phyloP scores from a whole-genome alignment of 2,329 filamentous ascomycete genomes.

The Paraconiothyrium sp. region DNA sequence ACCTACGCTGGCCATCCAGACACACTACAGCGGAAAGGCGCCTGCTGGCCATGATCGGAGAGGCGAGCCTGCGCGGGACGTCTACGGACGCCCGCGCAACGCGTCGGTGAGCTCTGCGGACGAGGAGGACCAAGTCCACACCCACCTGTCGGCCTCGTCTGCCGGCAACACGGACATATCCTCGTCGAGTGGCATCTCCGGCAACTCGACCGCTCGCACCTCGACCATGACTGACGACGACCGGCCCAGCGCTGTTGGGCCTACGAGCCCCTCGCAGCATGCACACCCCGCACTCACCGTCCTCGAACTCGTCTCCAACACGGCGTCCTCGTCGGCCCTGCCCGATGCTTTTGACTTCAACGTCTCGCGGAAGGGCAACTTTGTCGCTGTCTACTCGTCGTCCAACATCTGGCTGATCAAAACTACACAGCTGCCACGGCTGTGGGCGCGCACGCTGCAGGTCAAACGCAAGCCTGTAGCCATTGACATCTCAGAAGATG shows the following conservation, averaged over 20 bases:
- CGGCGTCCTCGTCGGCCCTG: slow-evolving; percentile 50
- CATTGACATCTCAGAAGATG: slow-evolving; percentile 82
- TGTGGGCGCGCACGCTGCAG: slow-evolving; percentile 49
- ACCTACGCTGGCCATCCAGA: slow-evolving; percentile 29
- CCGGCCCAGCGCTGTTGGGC: slow-evolving; percentile 26
- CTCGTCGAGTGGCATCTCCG: slow-evolving; percentile 40
- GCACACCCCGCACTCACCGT: slow-evolving; percentile 45
- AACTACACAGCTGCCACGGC: slow-evolving; percentile 45
- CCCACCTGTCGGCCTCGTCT: slow-evolving; percentile 44
- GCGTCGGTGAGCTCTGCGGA: slow-evolving; percentile 35
- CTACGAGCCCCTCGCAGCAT: slow-evolving; percentile 35
- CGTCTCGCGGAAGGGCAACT: slow-evolving; percentile 48
- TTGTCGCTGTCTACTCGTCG: slow-evolving; percentile 49
- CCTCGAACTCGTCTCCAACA: slow-evolving; percentile 50
- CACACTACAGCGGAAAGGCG: slow-evolving; percentile 36
- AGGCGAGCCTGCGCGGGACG: slow-evolving; percentile 9
- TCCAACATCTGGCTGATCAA: slow-evolving; percentile 52
- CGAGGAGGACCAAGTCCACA: slow-evolving; percentile 35
- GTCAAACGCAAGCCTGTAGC: slow-evolving; percentile 58
- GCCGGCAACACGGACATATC: slow-evolving; percentile 37
- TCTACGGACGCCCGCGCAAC: slow-evolving; percentile 24
- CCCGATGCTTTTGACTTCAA: slow-evolving; percentile 50
- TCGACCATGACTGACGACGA: slow-evolving; percentile 45
- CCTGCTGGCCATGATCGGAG: slow-evolving; percentile 32
- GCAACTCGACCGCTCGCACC: slow-evolving; percentile 46